A percentile compares a stretch with the other conserved stretches of the same genome.
Evolutionary conservation across 495 filamentous ascomycete genomes (phyloP).

Genomic region (Penicillium atrosanguineum): DNA sequence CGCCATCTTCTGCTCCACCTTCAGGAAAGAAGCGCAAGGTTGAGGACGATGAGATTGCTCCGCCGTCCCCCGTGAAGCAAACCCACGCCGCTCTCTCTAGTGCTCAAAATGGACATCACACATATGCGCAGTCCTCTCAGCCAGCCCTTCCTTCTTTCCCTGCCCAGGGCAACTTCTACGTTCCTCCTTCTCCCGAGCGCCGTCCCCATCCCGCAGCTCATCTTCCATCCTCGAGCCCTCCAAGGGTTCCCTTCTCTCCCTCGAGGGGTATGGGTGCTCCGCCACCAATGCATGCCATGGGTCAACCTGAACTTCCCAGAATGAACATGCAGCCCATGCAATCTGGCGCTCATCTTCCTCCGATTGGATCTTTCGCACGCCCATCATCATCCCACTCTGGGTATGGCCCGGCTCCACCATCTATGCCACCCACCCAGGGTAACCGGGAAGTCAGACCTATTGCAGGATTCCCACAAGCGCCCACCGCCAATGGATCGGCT

Average conservation of each 20-base stretch:
- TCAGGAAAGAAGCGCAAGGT: slow-evolving; percentile 24
- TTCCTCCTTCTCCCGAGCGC: slow-evolving; percentile 41
- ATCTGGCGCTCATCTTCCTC: slow-evolving; percentile 31
- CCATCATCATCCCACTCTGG: slow-evolving; percentile 48
- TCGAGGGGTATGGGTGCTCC: slow-evolving; percentile 33
- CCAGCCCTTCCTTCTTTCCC: slow-evolving; percentile 23
- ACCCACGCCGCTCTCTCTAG: slow-evolving; percentile 19
- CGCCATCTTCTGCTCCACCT: slow-evolving; percentile 32
- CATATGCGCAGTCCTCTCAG: slow-evolving; percentile 6
- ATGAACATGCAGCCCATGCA: slow-evolving; percentile 14
- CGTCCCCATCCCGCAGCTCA: slow-evolving; percentile 27
- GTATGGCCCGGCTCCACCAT: slow-evolving; percentile 41
- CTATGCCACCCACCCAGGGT: slow-evolving; percentile 52
- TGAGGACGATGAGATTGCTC: slow-evolving; percentile 19
- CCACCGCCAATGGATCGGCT: slow-evolving; percentile 27
- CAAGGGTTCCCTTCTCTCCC: slow-evolving; percentile 38
- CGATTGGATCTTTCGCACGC: slow-evolving; percentile 37
- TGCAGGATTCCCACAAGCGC: slow-evolving; percentile 39
- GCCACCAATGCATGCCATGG: slow-evolving; percentile 16
- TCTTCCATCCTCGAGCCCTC: slow-evolving; percentile 31
- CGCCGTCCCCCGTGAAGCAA: slow-evolving; percentile 36
- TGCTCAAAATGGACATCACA: slow-evolving; percentile 19
- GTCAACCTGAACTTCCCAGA: slow-evolving; percentile 28
- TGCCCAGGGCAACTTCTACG: slow-evolving; percentile 30
- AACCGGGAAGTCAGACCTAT: slow-evolving; percentile 47